Conservation (phyloP, 1,284 basidiomycete genomes). For the Trichosporon inkin region DNA sequence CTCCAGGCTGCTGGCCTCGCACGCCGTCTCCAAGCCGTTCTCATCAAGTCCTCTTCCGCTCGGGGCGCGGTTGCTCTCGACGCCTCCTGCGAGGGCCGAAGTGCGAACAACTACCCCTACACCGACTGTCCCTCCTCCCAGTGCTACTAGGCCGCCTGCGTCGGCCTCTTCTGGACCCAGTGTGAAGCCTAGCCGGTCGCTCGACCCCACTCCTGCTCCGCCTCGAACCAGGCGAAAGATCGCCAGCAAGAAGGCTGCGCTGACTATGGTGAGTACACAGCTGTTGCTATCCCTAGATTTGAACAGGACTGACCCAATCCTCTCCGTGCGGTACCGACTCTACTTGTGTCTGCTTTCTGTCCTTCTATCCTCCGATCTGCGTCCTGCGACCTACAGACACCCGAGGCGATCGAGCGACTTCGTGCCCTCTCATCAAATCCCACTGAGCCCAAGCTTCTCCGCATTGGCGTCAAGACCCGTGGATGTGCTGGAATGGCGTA, state of each 20-base stretch:
- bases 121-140: constrained; percentile 5
- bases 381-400: constrained; percentile 59
- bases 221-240: constrained; percentile 45
- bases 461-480: constrained; percentile 94
- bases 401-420: constrained; percentile 70
- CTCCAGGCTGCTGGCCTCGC: constrained; percentile 1
- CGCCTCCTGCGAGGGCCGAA: background rate
- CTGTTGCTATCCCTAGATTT: background rate
- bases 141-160: background rate
- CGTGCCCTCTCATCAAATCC: constrained; percentile 58
- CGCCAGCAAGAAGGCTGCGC: constrained; percentile 72
- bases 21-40: background rate
- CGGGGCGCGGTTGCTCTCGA: background rate
- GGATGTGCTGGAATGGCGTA: constrained; percentile 99
- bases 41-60: background rate
- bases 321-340: background rate
- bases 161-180: background rate
- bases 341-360: background rate
- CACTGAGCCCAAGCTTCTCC: constrained; percentile 74
- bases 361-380: background rate
- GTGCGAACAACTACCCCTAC: background rate
- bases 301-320: constrained; percentile 4
- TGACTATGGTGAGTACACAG: constrained; percentile 65
- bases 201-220: background rate
- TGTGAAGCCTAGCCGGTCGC: background rate